Evolutionary conservation across 75 land plant species (phyloP).

Genomic region (Adiantum capillusveneris): DNA sequence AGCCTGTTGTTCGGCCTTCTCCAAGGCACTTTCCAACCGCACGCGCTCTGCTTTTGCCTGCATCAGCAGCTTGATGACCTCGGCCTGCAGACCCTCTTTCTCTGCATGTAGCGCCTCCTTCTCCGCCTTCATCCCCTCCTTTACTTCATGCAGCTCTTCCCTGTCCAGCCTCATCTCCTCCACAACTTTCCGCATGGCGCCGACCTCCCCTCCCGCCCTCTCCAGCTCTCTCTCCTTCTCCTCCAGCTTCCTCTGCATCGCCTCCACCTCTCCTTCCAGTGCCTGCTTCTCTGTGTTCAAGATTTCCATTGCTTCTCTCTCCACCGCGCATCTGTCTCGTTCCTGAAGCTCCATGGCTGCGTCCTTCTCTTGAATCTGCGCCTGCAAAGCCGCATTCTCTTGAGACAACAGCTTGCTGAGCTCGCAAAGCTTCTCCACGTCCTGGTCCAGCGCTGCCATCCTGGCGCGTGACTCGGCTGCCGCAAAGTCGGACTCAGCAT

Average conservation of each 20-base stretch:
- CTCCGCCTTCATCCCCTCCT: neutral
- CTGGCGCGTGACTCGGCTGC: neutral
- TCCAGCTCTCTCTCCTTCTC: neutral
- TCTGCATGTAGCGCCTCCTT: neutral
- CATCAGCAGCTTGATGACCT: neutral
- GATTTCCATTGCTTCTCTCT: too few species aligned
- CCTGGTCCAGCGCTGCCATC: neutral
- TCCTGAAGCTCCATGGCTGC: neutral
- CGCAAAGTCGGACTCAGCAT: neutral
- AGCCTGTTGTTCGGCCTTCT: neutral
- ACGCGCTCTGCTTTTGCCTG: neutral
- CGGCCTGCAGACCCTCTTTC: neutral
- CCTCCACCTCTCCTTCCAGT: neutral
- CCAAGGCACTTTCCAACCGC: neutral
- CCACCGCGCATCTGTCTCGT: too few species aligned
- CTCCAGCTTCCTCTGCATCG: neutral
- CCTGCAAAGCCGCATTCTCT: neutral
- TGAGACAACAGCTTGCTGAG: constrained; percentile 3
- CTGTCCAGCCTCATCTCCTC: neutral
- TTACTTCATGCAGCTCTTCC: neutral
- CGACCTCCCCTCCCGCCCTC: neutral
- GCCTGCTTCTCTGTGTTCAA: neutral
- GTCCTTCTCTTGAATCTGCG: neutral
- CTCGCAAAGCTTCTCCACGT: constrained; percentile 3
- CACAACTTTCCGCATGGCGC: neutral